Base-by-base conservation (phyloP, 2,329 filamentous ascomycete species). In the Aspergillus alliaceus region DNA sequence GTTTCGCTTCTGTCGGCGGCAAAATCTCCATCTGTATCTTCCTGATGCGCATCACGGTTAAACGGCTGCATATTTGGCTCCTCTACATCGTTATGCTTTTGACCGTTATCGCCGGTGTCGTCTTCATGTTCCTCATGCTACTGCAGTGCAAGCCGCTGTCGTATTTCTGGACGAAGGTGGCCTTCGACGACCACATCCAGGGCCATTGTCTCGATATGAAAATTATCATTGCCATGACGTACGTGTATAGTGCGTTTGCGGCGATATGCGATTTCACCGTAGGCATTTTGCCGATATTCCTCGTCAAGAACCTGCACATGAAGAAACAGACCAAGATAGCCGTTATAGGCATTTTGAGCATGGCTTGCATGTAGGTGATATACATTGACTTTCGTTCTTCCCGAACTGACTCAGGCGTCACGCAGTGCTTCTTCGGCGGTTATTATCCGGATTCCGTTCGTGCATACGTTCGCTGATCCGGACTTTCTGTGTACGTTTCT, bases 271-370 rank as follows among this genome's bases (percentile, higher is more conserved):
- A 84, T 66, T 82, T 83, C 56, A 82, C 80, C 12, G 72, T 84
- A 6, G 75, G 79, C 3, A 75, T 84, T 29, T 67, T 84, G 4
- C 82, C 82, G 0, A 78, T 82, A 9, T 81, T 82, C 62, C 73
- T 87, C 3, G 76, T 87, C 1, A 79, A 74, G 69, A 77, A 79
- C n/a, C 67, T 87, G 29, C 79, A 84, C 51, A 84, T 87, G 78
- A 79, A 79, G 51, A 68, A 61, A 12, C 75, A 75, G 57, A 80
- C 78, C 4, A 86, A 86, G 64, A 18, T 81, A 2, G 76, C 82
- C 1, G 74, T 86, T 4, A 77, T 80, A 9, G 75, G 77, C 0
- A 77, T 87, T 44, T 70, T 87, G 50, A 75, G 77, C 2, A 80
- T 86, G 73, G 86, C 83, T 32, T 84, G 84, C 64, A 76, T 79